These are phyloP conservation scores for Arabidopsis lyrata DNA, from an alignment of 441 rosid species.

Conservation along the genomic window DNA sequence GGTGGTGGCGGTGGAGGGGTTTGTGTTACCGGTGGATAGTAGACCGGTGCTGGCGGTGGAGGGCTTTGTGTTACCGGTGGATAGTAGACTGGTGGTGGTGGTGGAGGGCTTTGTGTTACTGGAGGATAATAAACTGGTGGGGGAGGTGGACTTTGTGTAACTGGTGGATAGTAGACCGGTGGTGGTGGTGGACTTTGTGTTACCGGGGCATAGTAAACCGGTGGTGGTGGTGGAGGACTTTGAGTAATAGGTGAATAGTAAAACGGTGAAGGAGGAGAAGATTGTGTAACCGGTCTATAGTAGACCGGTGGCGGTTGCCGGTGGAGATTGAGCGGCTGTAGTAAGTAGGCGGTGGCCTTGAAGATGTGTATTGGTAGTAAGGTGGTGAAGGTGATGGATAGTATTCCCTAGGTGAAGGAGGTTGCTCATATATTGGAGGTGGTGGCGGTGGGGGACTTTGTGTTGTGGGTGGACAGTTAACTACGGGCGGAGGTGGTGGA, in stretches of 20 bases:
- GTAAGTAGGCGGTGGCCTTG: constrained; percentile 21
- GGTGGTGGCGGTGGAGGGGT: constrained; percentile 34
- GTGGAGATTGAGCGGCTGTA: constrained; percentile 25
- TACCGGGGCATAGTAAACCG: neutral
- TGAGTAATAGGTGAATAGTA: constrained; percentile 10
- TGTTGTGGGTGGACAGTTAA: constrained; percentile 29
- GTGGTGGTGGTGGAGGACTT: constrained; percentile 24
- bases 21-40: constrained; percentile 5
- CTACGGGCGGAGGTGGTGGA: constrained; percentile 40
- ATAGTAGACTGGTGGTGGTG: constrained; percentile 15
- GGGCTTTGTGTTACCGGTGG: constrained; percentile 28
- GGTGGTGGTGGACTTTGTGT: constrained; percentile 47
- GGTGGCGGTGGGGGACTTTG: constrained; percentile 45
- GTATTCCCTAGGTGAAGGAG: constrained; percentile 45
- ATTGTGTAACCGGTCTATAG: constrained; percentile 37
- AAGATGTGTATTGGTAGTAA: constrained; percentile 37
- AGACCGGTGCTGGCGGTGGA: constrained; percentile 15
- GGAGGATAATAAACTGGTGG: constrained; percentile 15
- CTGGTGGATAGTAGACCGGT: constrained; percentile 35
- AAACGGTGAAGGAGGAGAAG: constrained; percentile 39
- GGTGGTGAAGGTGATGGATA: constrained; percentile 48
- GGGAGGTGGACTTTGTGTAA: constrained; percentile 48
- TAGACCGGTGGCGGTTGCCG: constrained; percentile 47
- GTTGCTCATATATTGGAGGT: constrained; percentile 36
- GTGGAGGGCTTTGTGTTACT: constrained; percentile 12